Conservation (phyloP, 768 basidiomycete species). For the Hortiboletus campestris region DNA sequence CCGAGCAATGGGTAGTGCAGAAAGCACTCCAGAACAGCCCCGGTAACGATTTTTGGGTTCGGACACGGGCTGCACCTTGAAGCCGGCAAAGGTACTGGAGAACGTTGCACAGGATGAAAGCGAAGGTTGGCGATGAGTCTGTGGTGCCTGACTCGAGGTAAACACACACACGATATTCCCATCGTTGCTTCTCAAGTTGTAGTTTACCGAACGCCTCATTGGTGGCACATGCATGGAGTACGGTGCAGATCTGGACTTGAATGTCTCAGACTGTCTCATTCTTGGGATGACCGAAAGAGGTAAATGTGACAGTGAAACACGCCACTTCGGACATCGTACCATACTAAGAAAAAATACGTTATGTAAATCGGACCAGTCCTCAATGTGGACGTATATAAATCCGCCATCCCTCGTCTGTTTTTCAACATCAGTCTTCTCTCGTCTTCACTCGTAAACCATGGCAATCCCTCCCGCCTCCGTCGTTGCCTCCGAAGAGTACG, state of each 20-base stretch:
- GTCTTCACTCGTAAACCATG: conserved; percentile 13
- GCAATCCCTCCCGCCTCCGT: conserved; percentile 20
- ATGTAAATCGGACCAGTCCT: conserved; percentile 21
- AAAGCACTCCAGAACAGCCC: too few relatives aligned
- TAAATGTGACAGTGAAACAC: conserved; percentile 21
- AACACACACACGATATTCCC: background rate
- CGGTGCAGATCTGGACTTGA: background rate
- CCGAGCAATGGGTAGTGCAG: background rate
- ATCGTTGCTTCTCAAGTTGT: background rate
- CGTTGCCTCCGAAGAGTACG: conserved; percentile 10
- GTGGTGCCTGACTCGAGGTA: background rate
- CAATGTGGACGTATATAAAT: conserved; percentile 23
- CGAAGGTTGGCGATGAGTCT: background rate
- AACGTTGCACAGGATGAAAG: background rate
- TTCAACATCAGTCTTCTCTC: background rate
- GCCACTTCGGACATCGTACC: conserved; percentile 32
- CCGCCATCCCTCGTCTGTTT: background rate
- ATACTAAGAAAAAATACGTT: conserved; percentile 20
- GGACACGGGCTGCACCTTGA: background rate
- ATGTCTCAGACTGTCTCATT: conserved; percentile 8
- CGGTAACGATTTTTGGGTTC: background rate
- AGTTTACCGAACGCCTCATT: background rate
- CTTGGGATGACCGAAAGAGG: background rate
- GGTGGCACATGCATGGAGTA: background rate
- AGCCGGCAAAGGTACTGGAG: background rate